Base-by-base conservation (phyloP, 1,284 basidiomycete species). In the Cutaneotrichosporon curvatum region DNA sequence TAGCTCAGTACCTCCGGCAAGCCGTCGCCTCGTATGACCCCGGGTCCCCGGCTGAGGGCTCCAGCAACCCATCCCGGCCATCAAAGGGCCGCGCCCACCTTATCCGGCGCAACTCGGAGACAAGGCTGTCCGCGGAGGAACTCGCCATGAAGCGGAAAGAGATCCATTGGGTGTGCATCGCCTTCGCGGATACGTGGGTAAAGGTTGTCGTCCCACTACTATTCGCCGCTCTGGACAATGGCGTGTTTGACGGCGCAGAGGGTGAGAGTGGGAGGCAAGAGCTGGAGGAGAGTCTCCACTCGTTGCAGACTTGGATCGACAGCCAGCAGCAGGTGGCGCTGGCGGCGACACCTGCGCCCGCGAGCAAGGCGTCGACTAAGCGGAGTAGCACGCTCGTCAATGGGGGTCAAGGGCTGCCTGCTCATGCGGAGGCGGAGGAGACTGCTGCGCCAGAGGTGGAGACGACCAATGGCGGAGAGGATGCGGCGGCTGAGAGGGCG, bases 121-220 rank as follows among this genome's bases (percentile, higher is more conserved):
- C 59, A 4, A 55, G 53, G 35, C 51, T 68, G 18, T 52, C 67
- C 1, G 56, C 59, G 14, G 64, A 68, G 38, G 56, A 53, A 2
- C 52, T 62, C 18, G 39, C 57, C 11, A 56, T 57, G 62, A 57
- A 65, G 64, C 58, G 61, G 58, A 61, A 57, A 59, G 65, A 65
- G 61, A 65, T 56, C 48, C 67, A 50, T 75, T 79, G 55, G 60
- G 69, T 81, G 5, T 68, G 80, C 22, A 66, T 75, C 16, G 78
- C 78, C 0, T 76, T 75, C 5, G 83, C 80, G 2, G 66, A 75
- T 35, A 79, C 53, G 2, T 66, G 63, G 63, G 35, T 78, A 31
- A 65, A 68, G 10, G 73, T 82, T 15, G 74, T 88, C 39, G 77
- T 83, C 7, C 83, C 83, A 4, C 87, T 84, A 60, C 60, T 85